Evolutionary conservation across 179 eudicot species (phyloP).

Genomic region (Spergularia azorica): DNA sequence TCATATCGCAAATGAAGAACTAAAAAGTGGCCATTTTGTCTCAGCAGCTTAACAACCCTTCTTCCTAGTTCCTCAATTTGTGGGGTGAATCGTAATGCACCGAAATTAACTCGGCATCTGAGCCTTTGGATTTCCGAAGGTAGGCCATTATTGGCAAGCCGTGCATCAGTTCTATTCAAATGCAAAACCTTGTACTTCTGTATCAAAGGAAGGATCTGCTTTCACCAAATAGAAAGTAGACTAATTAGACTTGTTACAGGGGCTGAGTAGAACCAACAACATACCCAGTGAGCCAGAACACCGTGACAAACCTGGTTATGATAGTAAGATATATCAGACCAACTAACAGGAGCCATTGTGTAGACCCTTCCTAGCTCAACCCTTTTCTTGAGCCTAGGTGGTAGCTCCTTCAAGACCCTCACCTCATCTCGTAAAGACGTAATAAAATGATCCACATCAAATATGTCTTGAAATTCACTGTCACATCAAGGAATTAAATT

Average conservation of each 20-base stretch:
- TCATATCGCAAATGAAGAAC: constrained; percentile 57
- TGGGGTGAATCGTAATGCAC: constrained; percentile 44
- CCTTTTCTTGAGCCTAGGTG: constrained; percentile 46
- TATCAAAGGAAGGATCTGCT: constrained; percentile 49
- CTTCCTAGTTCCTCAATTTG: constrained; percentile 53
- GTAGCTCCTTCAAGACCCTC: constrained; percentile 47
- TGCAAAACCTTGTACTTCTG: constrained; percentile 49
- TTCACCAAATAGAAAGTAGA: constrained; percentile 16
- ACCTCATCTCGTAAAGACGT: constrained; percentile 55
- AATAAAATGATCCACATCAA: constrained; percentile 56
- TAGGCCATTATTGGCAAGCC: constrained; percentile 53
- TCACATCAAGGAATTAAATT: constrained; percentile 13
- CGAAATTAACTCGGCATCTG: constrained; percentile 49
- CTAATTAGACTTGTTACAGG: constrained; percentile 4
- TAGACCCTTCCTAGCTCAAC: constrained; percentile 54
- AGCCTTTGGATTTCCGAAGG: constrained; percentile 49
- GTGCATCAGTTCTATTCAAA: constrained; percentile 54
- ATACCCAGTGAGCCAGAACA: neutral
- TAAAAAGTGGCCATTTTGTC: constrained; percentile 54
- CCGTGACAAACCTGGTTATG: constrained; percentile 37
- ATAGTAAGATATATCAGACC: constrained; percentile 56
- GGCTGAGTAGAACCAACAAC: neutral
- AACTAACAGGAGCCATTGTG: constrained; percentile 56
- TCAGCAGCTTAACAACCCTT: constrained; percentile 44
- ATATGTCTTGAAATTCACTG: constrained; percentile 58